Evolutionary conservation across 1,139 yeast genomes (phyloP).

Genomic region (Yamadazyma kanchanaburiensis): DNA sequence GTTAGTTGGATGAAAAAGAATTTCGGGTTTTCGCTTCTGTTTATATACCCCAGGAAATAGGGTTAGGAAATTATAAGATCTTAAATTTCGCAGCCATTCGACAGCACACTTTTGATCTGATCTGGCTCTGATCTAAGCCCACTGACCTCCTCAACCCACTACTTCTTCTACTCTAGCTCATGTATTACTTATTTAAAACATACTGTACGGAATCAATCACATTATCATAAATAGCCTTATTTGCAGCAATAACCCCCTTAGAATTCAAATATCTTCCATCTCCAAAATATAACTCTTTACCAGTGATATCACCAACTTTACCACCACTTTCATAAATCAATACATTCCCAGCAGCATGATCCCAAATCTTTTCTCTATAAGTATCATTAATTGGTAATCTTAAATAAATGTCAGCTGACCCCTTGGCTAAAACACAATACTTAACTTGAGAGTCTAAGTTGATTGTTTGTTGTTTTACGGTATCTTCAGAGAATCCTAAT

Average conservation of each 20-base stretch:
- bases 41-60: too few relatives aligned
- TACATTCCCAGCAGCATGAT: constrained; percentile 94
- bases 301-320: constrained; percentile 76
- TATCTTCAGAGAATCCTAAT: constrained; percentile 43
- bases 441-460: constrained; percentile 95
- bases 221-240: constrained; percentile 53
- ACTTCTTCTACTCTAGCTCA: too few relatives aligned
- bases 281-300: constrained; percentile 78
- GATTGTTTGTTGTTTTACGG: constrained; percentile 50
- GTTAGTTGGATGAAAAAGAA: too few relatives aligned
- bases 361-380: constrained; percentile 96
- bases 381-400: constrained; percentile 75
- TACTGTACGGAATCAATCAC: constrained; percentile 58
- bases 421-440: constrained; percentile 86
- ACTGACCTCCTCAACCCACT: too few relatives aligned
- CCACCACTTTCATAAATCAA: constrained; percentile 92
- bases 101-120: too few relatives aligned
- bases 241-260: constrained; percentile 92
- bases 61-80: too few relatives aligned
- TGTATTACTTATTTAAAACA: constrained; percentile 18
- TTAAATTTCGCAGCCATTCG: too few relatives aligned
- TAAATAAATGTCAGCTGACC: constrained; percentile 88
- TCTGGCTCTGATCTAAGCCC: too few relatives aligned
- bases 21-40: too few relatives aligned
- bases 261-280: constrained; percentile 76